Percentiles rank a stretch among this genome's conserved stretches.
Evolutionary conservation across 164 flowering plant species (phyloP).

Genomic region (Umbilicus rupestris): DNA sequence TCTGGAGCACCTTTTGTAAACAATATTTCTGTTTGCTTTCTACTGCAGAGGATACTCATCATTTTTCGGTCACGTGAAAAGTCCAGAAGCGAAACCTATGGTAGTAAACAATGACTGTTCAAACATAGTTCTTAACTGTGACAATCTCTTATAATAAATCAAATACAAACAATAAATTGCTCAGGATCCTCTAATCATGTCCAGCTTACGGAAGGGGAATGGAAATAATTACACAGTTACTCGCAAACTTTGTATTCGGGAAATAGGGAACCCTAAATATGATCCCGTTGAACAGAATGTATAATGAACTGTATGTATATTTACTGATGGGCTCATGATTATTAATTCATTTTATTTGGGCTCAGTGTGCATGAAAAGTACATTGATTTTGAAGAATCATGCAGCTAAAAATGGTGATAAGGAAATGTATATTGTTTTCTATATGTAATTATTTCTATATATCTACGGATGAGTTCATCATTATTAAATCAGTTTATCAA

Average conservation of each 20-base stretch:
- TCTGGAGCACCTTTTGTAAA: slow-evolving; percentile 99
- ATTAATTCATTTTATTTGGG: no score
- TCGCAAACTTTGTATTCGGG: neutral
- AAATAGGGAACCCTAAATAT: no score
- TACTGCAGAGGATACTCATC: slow-evolving; percentile 94
- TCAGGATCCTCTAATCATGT: neutral
- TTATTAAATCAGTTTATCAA: neutral
- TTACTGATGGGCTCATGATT: no score
- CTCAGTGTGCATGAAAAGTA: neutral
- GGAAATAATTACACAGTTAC: neutral
- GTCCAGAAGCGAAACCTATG: slow-evolving; percentile 74
- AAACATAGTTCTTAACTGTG: neutral
- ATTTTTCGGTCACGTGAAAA: slow-evolving; percentile 96
- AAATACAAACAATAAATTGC: neutral
- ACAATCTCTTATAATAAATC: neutral
- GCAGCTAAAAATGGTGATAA: neutral
- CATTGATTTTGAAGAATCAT: neutral
- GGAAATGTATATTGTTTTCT: neutral
- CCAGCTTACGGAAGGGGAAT: neutral
- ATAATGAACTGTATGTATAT: no score
- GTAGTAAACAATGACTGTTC: neutral
- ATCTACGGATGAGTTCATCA: neutral
- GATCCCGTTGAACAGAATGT: no score
- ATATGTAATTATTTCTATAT: neutral
- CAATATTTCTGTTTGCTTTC: slow-evolving; percentile 60